phyloP scores from a whole-genome alignment of 371 early-diverging fungal species.

The Apophysomyces ossiformis region DNA sequence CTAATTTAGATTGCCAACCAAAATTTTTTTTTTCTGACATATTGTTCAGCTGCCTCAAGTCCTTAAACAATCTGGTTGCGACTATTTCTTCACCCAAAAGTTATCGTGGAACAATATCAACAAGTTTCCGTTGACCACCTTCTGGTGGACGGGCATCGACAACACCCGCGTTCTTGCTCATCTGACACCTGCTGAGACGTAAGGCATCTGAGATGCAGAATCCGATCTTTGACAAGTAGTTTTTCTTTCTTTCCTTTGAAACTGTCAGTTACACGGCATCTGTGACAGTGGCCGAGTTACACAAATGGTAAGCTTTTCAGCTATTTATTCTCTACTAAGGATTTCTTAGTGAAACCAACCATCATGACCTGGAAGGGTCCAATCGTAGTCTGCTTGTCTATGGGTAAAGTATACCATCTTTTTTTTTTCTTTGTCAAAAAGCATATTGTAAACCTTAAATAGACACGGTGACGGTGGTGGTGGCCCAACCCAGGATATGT shows the following conservation, averaged over 20 bases:
- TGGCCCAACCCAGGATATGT: conserved; percentile 87
- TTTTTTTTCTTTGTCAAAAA: neutral
- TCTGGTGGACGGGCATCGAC: conserved; percentile 83
- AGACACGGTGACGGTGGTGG: conserved; percentile 97
- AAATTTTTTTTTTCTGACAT: neutral
- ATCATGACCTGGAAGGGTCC: conserved; percentile 47
- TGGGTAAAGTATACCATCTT: conserved; percentile 33
- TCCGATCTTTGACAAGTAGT: neutral
- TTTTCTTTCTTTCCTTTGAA: neutral
- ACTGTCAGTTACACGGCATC: conserved; percentile 39
- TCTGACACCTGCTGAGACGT: conserved; percentile 85
- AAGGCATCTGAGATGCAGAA: conserved; percentile 6
- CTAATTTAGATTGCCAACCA: too few species aligned
- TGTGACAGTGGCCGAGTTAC: conserved; percentile 39
- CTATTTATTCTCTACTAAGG: too few species aligned
- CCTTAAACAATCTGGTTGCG: conserved; percentile 74
- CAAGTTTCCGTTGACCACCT: conserved; percentile 95
- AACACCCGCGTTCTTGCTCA: conserved; percentile 79
- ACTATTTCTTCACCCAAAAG: conserved; percentile 98
- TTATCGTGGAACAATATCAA: conserved; percentile 98
- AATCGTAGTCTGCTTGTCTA: conserved; percentile 50
- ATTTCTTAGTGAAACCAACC: conserved; percentile 33
- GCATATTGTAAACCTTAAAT: neutral
- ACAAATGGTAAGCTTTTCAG: conserved; percentile 36
- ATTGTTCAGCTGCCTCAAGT: conserved; percentile 86